phyloP scores from a whole-genome alignment of 2,329 filamentous ascomycete genomes.

The Fusarium sp. region DNA sequence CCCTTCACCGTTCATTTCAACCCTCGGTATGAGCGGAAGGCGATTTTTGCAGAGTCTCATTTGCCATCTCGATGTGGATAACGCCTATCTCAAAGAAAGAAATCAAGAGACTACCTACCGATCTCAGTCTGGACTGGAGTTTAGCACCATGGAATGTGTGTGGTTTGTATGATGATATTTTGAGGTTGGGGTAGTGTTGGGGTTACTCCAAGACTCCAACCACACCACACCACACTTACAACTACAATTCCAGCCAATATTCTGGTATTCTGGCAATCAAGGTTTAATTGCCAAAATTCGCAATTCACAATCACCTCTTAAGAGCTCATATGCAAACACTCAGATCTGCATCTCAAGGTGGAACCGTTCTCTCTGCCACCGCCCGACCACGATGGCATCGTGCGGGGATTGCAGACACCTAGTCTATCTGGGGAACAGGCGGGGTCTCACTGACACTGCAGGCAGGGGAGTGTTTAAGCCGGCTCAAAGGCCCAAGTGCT shows the following conservation, averaged over 20 bases:
- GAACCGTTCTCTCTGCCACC: background rate
- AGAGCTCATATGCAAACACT: background rate
- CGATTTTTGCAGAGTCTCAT: background rate
- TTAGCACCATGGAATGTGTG: background rate
- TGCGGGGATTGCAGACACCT: slow-evolving; percentile 1
- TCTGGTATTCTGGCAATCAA: background rate
- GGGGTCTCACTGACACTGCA: background rate
- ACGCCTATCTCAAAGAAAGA: background rate
- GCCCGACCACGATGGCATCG: slow-evolving; percentile 7
- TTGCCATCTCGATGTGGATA: background rate
- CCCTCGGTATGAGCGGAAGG: slow-evolving; percentile 4
- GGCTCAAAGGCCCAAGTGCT: background rate
- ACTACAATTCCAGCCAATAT: background rate
- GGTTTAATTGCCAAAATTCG: background rate
- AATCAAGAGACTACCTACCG: background rate
- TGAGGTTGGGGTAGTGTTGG: slow-evolving; percentile 15
- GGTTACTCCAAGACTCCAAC: slow-evolving; percentile 15
- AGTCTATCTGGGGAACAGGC: slow-evolving; percentile 9
- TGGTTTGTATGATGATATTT: background rate
- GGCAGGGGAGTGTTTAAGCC: background rate
- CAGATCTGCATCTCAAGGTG: background rate
- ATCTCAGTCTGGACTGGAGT: background rate
- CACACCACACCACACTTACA: slow-evolving; percentile 2
- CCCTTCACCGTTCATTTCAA: slow-evolving; percentile 24
- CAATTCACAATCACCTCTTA: background rate